Evolutionary conservation across 371 early-diverging fungal genomes (phyloP).

Genomic region (Rhizopus stolonifer): DNA sequence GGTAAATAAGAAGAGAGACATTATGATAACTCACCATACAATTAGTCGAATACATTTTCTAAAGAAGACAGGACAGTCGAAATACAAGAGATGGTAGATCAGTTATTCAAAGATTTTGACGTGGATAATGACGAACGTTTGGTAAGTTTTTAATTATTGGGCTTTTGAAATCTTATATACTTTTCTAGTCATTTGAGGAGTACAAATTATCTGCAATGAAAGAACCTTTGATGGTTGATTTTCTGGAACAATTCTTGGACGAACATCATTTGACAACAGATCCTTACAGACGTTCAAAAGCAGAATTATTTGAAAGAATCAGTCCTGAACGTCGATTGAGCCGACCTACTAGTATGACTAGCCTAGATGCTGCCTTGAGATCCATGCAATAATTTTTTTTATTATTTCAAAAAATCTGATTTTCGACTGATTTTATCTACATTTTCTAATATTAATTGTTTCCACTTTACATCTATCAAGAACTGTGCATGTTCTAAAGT

Average conservation of each 20-base stretch:
- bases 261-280: constrained; percentile 42
- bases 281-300: constrained; percentile 40
- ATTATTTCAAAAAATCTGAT: constrained; percentile 16
- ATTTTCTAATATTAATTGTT: constrained; percentile 23
- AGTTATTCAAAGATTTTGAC: constrained; percentile 82
- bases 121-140: constrained; percentile 80
- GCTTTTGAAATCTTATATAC: too few relatives aligned
- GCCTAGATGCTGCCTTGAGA: constrained; percentile 31
- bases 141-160: too few relatives aligned
- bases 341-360: constrained; percentile 30
- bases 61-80: constrained; percentile 70
- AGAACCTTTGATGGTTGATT: constrained; percentile 80
- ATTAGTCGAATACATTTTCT: constrained; percentile 50
- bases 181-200: constrained; percentile 73
- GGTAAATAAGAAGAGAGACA: constrained; percentile 38
- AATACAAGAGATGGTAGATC: constrained; percentile 63
- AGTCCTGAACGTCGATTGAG: constrained; percentile 26
- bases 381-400: constrained; percentile 11
- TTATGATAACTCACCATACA: neutral
- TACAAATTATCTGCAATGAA: constrained; percentile 83
- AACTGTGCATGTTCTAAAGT: constrained; percentile 52
- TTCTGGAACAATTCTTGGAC: constrained; percentile 70
- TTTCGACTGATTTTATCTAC: constrained; percentile 23
- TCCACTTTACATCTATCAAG: constrained; percentile 43
- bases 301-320: constrained; percentile 42